Evolutionary conservation across 73 alveolate species (phyloP).

Genomic region (Blepharisma stoltei): DNA sequence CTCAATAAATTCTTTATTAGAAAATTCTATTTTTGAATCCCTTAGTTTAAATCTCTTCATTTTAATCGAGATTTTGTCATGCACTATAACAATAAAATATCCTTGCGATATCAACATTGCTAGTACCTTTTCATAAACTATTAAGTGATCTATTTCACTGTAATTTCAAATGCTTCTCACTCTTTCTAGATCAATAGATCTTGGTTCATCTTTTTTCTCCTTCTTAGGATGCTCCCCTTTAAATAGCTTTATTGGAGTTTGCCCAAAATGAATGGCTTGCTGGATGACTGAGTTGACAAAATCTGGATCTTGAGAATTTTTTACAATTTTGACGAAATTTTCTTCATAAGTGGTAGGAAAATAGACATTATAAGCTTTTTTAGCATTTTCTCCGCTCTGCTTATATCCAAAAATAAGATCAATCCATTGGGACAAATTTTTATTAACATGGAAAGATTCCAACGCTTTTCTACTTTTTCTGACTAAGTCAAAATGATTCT

Average conservation of each 20-base stretch:
- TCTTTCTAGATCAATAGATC: too few relatives aligned
- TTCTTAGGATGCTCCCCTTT: neutral
- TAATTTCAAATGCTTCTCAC: too few relatives aligned
- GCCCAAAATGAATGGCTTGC: constrained; percentile 18
- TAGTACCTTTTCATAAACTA: too few relatives aligned
- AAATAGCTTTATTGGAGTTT: constrained; percentile 6
- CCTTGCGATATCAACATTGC: too few relatives aligned
- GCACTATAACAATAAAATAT: too few relatives aligned
- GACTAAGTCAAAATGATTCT: constrained; percentile 48
- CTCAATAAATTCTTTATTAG: too few relatives aligned
- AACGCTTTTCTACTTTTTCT: constrained; percentile 59
- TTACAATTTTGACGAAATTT: neutral
- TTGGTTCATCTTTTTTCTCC: neutral
- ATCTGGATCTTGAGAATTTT: too few relatives aligned
- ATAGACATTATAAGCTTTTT: constrained; percentile 59
- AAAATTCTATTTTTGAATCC: too few relatives aligned
- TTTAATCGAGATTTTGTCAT: too few relatives aligned
- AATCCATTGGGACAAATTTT: constrained; percentile 81
- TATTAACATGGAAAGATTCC: constrained; percentile 68
- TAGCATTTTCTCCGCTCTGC: constrained; percentile 75
- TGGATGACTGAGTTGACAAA: too few relatives aligned
- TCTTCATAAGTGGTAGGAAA: constrained; percentile 68
- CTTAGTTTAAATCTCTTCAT: too few relatives aligned
- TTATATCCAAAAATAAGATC: constrained; percentile 84
- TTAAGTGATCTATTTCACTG: too few relatives aligned